Conservation (phyloP, 2,329 filamentous ascomycete species). For the Paracoccidioides brasiliensis region DNA sequence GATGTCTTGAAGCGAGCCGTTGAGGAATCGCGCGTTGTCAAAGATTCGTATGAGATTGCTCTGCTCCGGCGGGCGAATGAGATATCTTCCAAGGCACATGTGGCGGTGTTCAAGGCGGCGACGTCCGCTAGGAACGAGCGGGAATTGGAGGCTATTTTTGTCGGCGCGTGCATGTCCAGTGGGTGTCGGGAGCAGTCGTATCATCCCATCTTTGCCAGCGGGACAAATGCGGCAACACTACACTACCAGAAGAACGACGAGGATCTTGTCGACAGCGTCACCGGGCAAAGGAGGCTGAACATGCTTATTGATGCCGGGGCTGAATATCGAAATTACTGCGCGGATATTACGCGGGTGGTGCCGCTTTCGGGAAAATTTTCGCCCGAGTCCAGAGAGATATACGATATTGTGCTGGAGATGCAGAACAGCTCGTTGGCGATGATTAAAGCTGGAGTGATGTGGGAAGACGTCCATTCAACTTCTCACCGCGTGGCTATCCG, state of each 20-base stretch:
- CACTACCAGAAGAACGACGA: constrained; percentile 79
- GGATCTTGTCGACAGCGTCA: constrained; percentile 42
- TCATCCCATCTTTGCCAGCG: constrained; percentile 73
- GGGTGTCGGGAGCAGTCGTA: constrained; percentile 74
- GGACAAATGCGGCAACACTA: constrained; percentile 67
- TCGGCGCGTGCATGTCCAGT: constrained; percentile 55
- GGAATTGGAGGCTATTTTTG: constrained; percentile 68
- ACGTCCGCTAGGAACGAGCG: constrained; percentile 59
- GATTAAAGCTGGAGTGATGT: constrained; percentile 56
- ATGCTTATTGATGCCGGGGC: constrained; percentile 78
- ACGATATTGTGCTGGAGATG: constrained; percentile 68
- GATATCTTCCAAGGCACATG: constrained; percentile 66
- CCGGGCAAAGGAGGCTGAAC: constrained; percentile 44
- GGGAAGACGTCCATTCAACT: constrained; percentile 57
- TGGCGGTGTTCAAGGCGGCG: constrained; percentile 54
- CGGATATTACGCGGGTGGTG: constrained; percentile 80
- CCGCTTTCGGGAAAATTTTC: constrained; percentile 61
- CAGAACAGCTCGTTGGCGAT: constrained; percentile 59
- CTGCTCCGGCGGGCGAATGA: constrained; percentile 70
- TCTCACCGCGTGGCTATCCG: constrained; percentile 60
- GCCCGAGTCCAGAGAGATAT: constrained; percentile 56
- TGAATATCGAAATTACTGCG: constrained; percentile 75
- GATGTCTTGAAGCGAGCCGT: constrained; percentile 54
- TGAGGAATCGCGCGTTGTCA: constrained; percentile 66
- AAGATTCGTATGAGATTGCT: constrained; percentile 73